phyloP scores from a whole-genome alignment of 305 asterid genomes.

The Lippia alba region DNA sequence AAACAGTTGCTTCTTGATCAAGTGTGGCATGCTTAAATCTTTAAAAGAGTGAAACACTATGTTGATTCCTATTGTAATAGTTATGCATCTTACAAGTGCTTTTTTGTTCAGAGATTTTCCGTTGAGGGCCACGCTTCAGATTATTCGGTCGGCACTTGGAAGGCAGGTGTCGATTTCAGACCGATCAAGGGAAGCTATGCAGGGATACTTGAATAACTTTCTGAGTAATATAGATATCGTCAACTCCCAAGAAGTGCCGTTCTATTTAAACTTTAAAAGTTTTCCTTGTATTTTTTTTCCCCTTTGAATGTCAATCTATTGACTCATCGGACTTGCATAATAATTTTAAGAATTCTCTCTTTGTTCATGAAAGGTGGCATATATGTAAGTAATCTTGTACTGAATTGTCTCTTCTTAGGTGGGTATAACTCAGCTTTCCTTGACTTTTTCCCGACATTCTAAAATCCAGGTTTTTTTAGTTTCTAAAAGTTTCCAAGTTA shows the following conservation, averaged over 20 bases:
- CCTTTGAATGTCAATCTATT: neutral
- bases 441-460: neutral
- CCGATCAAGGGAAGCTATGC: conserved; percentile 68
- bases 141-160: conserved; percentile 67
- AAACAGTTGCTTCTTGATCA: conserved; percentile 53
- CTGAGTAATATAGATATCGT: conserved; percentile 65
- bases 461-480: conserved; percentile 63
- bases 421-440: too few species aligned
- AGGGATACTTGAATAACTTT: conserved; percentile 71
- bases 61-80: conserved; percentile 48
- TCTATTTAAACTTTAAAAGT: neutral
- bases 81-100: conserved; percentile 54
- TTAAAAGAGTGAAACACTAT: conserved; percentile 32
- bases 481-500: conserved; percentile 72
- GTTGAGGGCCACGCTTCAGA: conserved; percentile 71
- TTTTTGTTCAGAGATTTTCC: conserved; percentile 73
- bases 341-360: neutral
- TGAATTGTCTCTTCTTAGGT: conserved; percentile 11
- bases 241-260: conserved; percentile 64
- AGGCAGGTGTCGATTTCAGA: conserved; percentile 70
- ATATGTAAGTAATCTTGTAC: neutral
- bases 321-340: neutral
- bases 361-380: conserved; percentile 10
- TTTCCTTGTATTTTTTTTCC: neutral
- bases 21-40: conserved; percentile 31